These are phyloP conservation scores for Litsea cubeba DNA, from an alignment of 164 flowering plant genomes.

Conservation along the genomic window DNA sequence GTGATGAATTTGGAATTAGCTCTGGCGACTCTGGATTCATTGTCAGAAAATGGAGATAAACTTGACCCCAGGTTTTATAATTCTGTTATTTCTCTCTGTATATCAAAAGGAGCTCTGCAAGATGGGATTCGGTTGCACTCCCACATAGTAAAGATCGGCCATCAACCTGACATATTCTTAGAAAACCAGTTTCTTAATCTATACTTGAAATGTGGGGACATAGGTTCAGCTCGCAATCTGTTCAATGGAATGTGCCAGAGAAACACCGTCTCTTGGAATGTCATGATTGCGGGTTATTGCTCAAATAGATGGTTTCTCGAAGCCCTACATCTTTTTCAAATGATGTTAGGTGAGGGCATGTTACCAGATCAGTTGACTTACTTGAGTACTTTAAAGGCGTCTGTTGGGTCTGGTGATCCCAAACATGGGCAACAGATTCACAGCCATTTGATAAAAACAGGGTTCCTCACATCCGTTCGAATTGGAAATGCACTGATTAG, in stretches of 20 bases:
- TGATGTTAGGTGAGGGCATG: conserved; percentile 9
- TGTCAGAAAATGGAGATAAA: not conserved
- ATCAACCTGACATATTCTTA: conserved; percentile 9
- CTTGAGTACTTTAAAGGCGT: conserved; percentile 11
- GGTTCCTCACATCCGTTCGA: not conserved
- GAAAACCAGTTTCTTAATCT: conserved; percentile 17
- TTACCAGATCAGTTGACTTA: conserved; percentile 9
- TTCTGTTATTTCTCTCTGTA: conserved; percentile 15
- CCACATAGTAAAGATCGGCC: conserved; percentile 13
- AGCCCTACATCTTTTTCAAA: conserved; percentile 11
- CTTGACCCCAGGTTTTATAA: conserved; percentile 10
- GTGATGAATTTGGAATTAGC: not conserved
- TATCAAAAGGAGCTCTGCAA: conserved; percentile 9
- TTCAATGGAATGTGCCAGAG: conserved; percentile 10
- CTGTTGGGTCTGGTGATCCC: conserved; percentile 12
- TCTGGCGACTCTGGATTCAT: conserved; percentile 2
- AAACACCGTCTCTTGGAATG: conserved; percentile 15
- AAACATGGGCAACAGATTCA: conserved; percentile 18
- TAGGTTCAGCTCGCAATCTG: conserved; percentile 4
- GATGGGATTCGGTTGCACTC: conserved; percentile 10
- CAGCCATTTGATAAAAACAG: conserved; percentile 12
- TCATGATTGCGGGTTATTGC: conserved; percentile 15
- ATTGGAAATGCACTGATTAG: conserved; percentile 15
- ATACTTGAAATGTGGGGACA: conserved; percentile 14
- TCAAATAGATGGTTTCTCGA: conserved; percentile 5